These are phyloP conservation scores for Diaporthe destruens DNA, from an alignment of 2,329 filamentous ascomycete genomes.

Conservation along the genomic window DNA sequence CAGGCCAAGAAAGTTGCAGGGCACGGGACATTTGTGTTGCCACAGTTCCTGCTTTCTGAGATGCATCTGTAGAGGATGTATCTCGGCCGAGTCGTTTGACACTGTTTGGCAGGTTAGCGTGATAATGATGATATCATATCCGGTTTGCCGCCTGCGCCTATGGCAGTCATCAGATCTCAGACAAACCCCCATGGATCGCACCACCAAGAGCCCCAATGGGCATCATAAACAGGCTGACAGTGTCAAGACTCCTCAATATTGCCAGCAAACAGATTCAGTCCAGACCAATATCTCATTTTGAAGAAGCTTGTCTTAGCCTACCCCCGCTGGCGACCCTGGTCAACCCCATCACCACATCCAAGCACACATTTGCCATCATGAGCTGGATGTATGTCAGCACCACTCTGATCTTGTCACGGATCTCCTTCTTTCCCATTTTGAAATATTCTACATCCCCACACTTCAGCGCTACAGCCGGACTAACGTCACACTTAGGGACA, in stretches of 20 bases:
- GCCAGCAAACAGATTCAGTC: background rate
- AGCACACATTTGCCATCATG: constrained; percentile 46
- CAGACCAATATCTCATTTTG: background rate
- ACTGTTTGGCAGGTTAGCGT: background rate
- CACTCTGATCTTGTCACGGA: too few relatives aligned
- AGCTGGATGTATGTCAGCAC: constrained; percentile 51
- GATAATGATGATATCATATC: constrained; percentile 34
- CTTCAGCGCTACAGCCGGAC: too few relatives aligned
- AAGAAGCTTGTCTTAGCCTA: background rate
- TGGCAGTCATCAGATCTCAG: background rate
- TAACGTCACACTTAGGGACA: constrained; percentile 44
- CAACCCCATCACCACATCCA: background rate
- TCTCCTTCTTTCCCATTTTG: too few relatives aligned
- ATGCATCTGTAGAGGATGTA: too few relatives aligned
- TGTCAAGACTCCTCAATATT: background rate
- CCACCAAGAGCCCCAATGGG: background rate
- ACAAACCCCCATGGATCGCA: background rate
- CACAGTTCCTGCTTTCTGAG: too few relatives aligned
- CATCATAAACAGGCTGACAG: background rate
- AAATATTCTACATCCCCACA: too few relatives aligned
- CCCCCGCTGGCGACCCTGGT: background rate
- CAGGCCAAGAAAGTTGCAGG: too few relatives aligned
- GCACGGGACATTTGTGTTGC: too few relatives aligned
- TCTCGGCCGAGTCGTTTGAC: too few relatives aligned
- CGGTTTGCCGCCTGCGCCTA: background rate